Evolutionary conservation across 805 yeast genomes (phyloP).

Genomic region (Candida xiaguanensis): DNA sequence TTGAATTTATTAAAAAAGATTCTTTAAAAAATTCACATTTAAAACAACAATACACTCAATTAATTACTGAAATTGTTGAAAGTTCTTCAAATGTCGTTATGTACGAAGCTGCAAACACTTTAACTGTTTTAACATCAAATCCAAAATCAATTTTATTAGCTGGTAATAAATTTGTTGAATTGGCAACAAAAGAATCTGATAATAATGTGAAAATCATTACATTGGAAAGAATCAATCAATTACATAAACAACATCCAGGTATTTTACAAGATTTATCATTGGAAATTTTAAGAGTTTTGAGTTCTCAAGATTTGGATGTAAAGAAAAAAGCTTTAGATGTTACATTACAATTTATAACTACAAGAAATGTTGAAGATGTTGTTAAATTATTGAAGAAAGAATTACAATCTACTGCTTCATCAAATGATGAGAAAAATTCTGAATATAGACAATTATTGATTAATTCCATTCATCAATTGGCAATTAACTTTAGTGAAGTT

Average conservation of each 20-base stretch:
- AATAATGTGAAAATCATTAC: slow-evolving; percentile 92
- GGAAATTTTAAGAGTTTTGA: slow-evolving; percentile 80
- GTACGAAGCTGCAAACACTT: slow-evolving; percentile 88
- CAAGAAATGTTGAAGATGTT: slow-evolving; percentile 91
- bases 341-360: slow-evolving; percentile 73
- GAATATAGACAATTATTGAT: slow-evolving; percentile 89
- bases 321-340: slow-evolving; percentile 84
- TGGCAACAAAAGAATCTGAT: slow-evolving; percentile 91
- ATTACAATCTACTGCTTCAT: slow-evolving; percentile 65
- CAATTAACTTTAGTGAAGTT: slow-evolving; percentile 83
- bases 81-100: slow-evolving; percentile 68
- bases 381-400: slow-evolving; percentile 90
- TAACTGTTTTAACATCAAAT: slow-evolving; percentile 58
- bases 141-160: slow-evolving; percentile 71
- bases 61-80: slow-evolving; percentile 71
- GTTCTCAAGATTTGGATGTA: slow-evolving; percentile 89
- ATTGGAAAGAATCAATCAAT: slow-evolving; percentile 75
- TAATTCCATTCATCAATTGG: slow-evolving; percentile 83
- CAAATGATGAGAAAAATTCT: slow-evolving; percentile 73
- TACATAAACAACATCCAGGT: slow-evolving; percentile 74
- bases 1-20: slow-evolving; percentile 88
- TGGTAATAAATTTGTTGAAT: slow-evolving; percentile 79
- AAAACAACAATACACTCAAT: slow-evolving; percentile 64
- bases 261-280: slow-evolving; percentile 76
- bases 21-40: slow-evolving; percentile 60